Percentiles rank a stretch among this genome's conserved stretches.
These are phyloP conservation scores for Paraphysoderma sedebokerense DNA, from an alignment of 371 early-diverging fungal genomes.

Conservation along the genomic window DNA sequence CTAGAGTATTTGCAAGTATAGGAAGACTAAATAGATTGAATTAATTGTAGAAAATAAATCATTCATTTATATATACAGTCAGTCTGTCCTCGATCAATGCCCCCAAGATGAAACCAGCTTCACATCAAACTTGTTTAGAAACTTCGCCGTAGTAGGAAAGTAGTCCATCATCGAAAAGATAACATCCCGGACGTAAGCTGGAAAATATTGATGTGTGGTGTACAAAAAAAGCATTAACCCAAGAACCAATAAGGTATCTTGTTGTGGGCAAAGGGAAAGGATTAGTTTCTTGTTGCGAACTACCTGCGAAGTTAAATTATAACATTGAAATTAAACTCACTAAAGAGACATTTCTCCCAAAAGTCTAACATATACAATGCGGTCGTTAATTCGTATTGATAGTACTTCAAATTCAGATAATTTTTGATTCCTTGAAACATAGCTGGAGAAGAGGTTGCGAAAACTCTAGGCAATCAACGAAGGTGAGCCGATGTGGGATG, in stretches of 20 bases:
- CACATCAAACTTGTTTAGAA: not conserved
- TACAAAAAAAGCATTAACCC: conserved; percentile 1
- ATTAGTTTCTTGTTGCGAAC: no score
- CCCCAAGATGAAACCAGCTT: no score
- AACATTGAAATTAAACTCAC: conserved; percentile 17
- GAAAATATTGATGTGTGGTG: conserved; percentile 1
- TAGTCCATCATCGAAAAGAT: not conserved
- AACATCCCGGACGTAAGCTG: not conserved
- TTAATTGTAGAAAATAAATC: no score
- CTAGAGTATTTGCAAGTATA: no score
- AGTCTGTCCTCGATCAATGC: no score
- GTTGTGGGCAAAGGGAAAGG: not conserved
- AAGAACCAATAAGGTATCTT: not conserved
- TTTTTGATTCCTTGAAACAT: no score
- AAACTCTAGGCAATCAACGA: no score
- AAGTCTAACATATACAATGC: conserved; percentile 84
- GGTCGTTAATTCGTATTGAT: conserved; percentile 71
- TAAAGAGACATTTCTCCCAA: conserved; percentile 75
- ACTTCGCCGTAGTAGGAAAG: not conserved
- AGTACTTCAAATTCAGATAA: conserved; percentile 5
- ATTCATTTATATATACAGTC: no score
- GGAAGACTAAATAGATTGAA: no score
- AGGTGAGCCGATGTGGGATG: no score
- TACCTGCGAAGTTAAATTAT: not conserved
- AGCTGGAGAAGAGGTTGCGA: no score